These are phyloP conservation scores for Pugionium dolabratum DNA, from an alignment of 345 rosid genomes.

Conservation along the genomic window DNA sequence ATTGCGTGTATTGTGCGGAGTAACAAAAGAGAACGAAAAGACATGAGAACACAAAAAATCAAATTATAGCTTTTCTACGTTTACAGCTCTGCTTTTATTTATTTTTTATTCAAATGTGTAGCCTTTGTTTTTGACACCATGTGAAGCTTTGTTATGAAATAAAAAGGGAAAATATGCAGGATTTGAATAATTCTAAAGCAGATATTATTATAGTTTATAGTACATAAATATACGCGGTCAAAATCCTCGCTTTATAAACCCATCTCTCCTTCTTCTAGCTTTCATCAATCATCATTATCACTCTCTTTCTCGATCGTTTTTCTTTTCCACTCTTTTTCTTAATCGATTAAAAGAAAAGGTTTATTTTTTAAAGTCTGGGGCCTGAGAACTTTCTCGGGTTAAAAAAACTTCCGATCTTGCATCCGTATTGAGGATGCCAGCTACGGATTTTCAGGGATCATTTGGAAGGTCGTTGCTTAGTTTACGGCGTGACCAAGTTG, in stretches of 20 bases:
- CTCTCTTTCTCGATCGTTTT: conserved; percentile 6
- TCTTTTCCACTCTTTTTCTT: conserved; percentile 19
- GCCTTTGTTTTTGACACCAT: background rate
- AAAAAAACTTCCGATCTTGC: background rate
- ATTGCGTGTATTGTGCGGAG: conserved; percentile 27
- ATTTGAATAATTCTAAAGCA: conserved; percentile 19
- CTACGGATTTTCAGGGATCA: conserved; percentile 57
- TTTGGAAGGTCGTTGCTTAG: conserved; percentile 53
- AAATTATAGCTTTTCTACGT: background rate
- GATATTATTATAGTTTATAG: background rate
- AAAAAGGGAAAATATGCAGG: too few relatives aligned
- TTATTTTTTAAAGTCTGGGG: too few relatives aligned
- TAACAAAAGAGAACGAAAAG: conserved; percentile 14
- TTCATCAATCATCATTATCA: conserved; percentile 40
- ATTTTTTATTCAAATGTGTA: background rate
- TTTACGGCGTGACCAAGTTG: conserved; percentile 54
- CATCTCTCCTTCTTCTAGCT: conserved; percentile 29
- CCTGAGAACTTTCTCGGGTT: background rate
- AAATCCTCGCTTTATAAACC: conserved; percentile 38
- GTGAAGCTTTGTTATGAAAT: too few relatives aligned
- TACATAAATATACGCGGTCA: conserved; percentile 37
- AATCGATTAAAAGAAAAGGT: too few relatives aligned
- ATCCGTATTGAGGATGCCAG: conserved; percentile 51
- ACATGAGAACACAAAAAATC: conserved; percentile 18
- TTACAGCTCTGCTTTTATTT: background rate